Evolutionary conservation across 2,329 filamentous ascomycete genomes (phyloP), one percentile per base, ranked within the genome.

Genomic region (Cercospora nicotianae): DNA sequence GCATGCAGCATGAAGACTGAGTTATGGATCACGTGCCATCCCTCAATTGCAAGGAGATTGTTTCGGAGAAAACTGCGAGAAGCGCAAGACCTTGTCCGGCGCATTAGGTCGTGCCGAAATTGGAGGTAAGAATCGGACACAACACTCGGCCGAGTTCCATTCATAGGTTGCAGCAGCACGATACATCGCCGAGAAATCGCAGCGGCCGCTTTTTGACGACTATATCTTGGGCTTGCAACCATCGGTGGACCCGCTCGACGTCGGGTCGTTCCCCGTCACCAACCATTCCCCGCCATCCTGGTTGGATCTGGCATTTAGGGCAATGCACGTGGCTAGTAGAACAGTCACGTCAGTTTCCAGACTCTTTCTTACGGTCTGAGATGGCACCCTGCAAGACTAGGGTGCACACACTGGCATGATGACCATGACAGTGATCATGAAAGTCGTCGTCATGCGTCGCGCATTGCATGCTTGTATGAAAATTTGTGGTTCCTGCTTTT

Each of bases 391-490:
- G 55, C 55, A 18, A 36, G 31, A 36, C 28, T 18, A 59, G 55
- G 28, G 55, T n/a, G 18, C 20, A 7, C 13, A 20, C 30, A 36
- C 28, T 33, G 55, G 55, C 55, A 59, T 59, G 55, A 59, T 59
- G 55, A 59, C 55, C 55, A 59, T 36, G 55, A 16, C 55, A 59
- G 28, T 59, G 55, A 59, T 59, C 55, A 59, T 36, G 53, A 6
- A 16, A 36, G 18, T 59, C 30, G 28, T 18, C 30, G 28, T 28
- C 48, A 28, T 30, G 48, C 16, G 6, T 55, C 48, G 13, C 23
- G 23, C 23, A 55, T 55, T 13, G 23, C 23, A 16, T 16, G 12
- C 12, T 55, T 26, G 48, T 26, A 7, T n/a, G 48, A 30, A 28
- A 23, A 28, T 28, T 55, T 28, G 48, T 26, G 48, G 48, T 55